Base-by-base conservation (phyloP, 2,329 filamentous ascomycete genomes). In the Colletotrichum echinochloae region DNA sequence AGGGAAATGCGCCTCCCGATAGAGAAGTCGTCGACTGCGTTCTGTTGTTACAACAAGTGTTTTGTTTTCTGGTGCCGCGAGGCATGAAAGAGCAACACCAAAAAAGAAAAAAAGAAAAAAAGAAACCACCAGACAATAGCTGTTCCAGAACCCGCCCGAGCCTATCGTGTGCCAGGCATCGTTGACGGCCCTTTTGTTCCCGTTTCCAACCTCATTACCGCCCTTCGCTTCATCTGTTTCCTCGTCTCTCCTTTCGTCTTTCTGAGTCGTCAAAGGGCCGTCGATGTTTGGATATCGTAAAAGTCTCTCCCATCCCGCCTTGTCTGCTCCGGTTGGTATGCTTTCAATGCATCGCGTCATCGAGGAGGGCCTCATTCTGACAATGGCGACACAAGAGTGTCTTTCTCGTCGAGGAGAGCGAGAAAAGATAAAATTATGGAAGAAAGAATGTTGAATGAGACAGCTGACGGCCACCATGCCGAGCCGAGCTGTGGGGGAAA, bases 291-390 rank as follows among this genome's bases (percentile, higher is more conserved):
- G 63, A 72, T 60, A 61, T 69, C 69, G 69, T 72, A 12, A 64
- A 62, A 65, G 30, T 48, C 4, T 33, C 37, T 48, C 48, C 20
- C 12, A 6, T 5, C 37, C 41, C 0, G 35, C 28, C n/a, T 51
- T 35, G 49, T 55, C 20, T 11, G 67, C 49, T 59, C 57, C 57
- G 62, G 48, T 52, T 67, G 67, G 52, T 64, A 72, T 72, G 65
- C 66, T 72, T 67, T 72, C 71, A 59, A 71, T 52, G 59, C 60
- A 52, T 72, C 71, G 33, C 65, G 41, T 68, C 68, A 64, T 60
- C 55, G 52, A 63, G 51, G 20, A 4, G 5, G 14, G n/a, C n/a
- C 41, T 37, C 3, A 8, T 20, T 44, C 41, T 52, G 44, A 54
- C 64, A 11, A 63, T 3, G 64, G 44, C 57, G 35, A 70, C 18